A percentile compares a stretch with the other conserved stretches of the same genome.
phyloP scores from a whole-genome alignment of 805 yeast species.

The Hanseniaspora thailandica region DNA sequence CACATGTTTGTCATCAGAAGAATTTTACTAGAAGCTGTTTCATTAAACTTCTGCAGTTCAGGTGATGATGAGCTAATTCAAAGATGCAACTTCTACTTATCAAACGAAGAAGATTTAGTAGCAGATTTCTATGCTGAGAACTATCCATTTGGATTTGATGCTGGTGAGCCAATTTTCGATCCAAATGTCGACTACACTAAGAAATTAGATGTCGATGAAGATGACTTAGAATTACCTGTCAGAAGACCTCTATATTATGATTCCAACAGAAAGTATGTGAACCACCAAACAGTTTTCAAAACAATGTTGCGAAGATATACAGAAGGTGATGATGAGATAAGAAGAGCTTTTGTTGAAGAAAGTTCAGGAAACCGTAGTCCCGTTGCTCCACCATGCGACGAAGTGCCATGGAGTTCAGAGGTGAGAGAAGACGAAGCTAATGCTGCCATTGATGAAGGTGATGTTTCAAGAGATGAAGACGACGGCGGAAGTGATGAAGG shows the following conservation, averaged over 20 bases:
- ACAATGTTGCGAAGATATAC: background rate
- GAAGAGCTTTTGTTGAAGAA: no score
- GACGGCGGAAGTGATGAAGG: no score
- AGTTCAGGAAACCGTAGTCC: no score
- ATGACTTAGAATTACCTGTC: background rate
- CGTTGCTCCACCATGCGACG: no score
- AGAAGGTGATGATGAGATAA: background rate
- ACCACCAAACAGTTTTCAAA: no score
- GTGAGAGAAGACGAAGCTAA: no score
- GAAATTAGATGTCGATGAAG: background rate
- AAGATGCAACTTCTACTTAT: conserved; percentile 27
- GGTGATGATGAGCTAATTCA: conserved; percentile 75
- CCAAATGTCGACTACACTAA: background rate
- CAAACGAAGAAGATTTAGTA: background rate
- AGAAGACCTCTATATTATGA: background rate
- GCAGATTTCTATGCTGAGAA: background rate
- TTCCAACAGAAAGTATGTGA: conserved; percentile 2
- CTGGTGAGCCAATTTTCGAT: background rate
- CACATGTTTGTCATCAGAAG: conserved; percentile 48
- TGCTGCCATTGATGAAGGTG: no score
- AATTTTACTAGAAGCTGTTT: conserved; percentile 48
- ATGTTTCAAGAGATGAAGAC: no score
- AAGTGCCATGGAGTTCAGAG: no score
- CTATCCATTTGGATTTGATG: background rate
- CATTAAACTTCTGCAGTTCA: conserved; percentile 78